Evolutionary conservation across 148 eudicot genomes (phyloP).

Genomic region (Drosera capensis): DNA sequence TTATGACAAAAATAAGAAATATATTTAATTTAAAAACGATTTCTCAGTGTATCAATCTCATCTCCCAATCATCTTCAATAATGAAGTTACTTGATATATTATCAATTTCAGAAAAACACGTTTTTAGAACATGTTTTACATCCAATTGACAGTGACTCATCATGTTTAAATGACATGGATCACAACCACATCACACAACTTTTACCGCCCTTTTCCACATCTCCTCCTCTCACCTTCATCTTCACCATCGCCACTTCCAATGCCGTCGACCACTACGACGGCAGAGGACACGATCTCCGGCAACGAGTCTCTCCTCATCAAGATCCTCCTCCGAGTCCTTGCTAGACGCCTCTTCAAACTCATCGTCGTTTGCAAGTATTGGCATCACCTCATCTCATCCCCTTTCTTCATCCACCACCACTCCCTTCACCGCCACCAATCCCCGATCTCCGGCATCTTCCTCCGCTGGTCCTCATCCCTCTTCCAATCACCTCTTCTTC

Average conservation of each 20-base stretch:
- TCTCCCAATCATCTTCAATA: too few relatives aligned
- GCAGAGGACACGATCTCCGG: slow-evolving; percentile 3
- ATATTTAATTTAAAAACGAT: too few relatives aligned
- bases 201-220: too few relatives aligned
- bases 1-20: too few relatives aligned
- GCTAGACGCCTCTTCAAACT: slow-evolving; percentile 1
- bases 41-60: too few relatives aligned
- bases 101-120: too few relatives aligned
- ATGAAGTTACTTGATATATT: too few relatives aligned
- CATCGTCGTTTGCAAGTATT: slow-evolving; percentile 7
- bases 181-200: too few relatives aligned
- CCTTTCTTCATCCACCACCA: slow-evolving; percentile 1
- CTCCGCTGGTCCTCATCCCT: background rate
- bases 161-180: too few relatives aligned
- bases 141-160: too few relatives aligned
- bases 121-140: too few relatives aligned
- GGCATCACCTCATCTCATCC: slow-evolving; percentile 6
- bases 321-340: slow-evolving; percentile 1
- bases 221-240: background rate
- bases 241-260: background rate
- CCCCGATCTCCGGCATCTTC: background rate
- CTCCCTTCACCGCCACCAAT: background rate
- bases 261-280: background rate
- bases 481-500: background rate
- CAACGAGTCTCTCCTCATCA: background rate